Percentiles rank a stretch among this genome's conserved stretches.
Conservation (phyloP, 1,284 basidiomycete species). For the Flammula alnicola region DNA sequence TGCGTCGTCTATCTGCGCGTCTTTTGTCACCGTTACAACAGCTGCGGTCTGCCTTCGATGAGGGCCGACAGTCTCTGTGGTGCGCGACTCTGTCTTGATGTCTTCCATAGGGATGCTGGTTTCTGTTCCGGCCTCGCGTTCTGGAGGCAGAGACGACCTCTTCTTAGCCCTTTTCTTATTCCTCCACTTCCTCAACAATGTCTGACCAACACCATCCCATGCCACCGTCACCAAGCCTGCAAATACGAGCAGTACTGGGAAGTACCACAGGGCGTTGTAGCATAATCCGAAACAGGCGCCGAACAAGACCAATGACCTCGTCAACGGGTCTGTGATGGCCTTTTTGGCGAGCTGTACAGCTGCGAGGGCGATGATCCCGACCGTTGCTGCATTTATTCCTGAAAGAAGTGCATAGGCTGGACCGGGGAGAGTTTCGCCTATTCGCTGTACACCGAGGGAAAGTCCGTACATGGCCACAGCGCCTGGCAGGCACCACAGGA, state of each 20-base stretch:
- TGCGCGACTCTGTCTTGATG: conserved; percentile 6
- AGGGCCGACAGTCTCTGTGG: conserved; percentile 2
- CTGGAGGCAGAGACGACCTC: conserved; percentile 6
- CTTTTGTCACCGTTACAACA: background rate
- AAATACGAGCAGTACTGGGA: conserved; percentile 41
- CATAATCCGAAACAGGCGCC: conserved; percentile 53
- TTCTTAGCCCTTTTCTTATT: conserved; percentile 10
- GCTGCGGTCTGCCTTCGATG: conserved; percentile 16
- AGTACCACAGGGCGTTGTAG: conserved; percentile 52
- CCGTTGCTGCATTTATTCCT: conserved; percentile 61
- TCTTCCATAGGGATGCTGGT: conserved; percentile 18
- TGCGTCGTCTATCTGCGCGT: background rate
- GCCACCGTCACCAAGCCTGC: conserved; percentile 36
- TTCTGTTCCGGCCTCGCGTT: conserved; percentile 12
- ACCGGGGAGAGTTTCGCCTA: conserved; percentile 49
- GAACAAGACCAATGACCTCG: conserved; percentile 50
- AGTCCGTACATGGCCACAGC: conserved; percentile 56
- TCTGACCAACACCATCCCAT: conserved; percentile 36
- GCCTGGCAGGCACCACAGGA: conserved; percentile 48
- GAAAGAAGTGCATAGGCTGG: conserved; percentile 57
- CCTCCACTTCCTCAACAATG: conserved; percentile 21
- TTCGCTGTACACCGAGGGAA: conserved; percentile 50
- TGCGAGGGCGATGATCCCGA: conserved; percentile 60
- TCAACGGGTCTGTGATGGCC: conserved; percentile 52
- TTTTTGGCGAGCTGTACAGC: conserved; percentile 54